Evolutionary conservation across 108 stramenopile species (phyloP).

Genomic region (Discostella stelligeroides): DNA sequence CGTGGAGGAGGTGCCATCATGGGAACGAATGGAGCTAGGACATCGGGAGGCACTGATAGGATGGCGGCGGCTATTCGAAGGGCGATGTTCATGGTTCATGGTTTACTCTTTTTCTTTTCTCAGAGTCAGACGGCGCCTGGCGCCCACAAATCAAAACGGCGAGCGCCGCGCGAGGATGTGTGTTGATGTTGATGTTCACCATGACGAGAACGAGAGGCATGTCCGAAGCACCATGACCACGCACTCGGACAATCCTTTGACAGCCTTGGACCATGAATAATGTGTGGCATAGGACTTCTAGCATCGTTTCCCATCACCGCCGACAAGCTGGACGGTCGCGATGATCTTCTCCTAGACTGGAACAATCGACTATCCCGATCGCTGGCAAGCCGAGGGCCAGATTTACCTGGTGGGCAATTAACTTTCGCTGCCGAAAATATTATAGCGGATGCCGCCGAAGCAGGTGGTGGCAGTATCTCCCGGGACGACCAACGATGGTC

Average conservation of each 20-base stretch:
- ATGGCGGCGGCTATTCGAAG: slow-evolving; percentile 58
- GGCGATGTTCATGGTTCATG: slow-evolving; percentile 50
- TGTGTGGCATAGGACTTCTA: slow-evolving; percentile 42
- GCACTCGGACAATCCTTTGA: too few relatives aligned
- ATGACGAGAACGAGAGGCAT: too few relatives aligned
- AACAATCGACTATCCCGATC: slow-evolving; percentile 26
- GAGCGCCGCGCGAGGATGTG: too few relatives aligned
- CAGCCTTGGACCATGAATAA: too few relatives aligned
- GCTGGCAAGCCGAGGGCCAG: slow-evolving; percentile 42
- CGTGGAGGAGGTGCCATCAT: slow-evolving; percentile 64
- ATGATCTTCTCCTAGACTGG: slow-evolving; percentile 2
- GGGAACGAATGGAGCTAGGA: slow-evolving; percentile 53
- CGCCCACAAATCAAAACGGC: too few relatives aligned
- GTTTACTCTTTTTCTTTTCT: too few relatives aligned
- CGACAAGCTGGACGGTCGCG: slow-evolving; percentile 10
- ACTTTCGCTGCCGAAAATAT: slow-evolving; percentile 3
- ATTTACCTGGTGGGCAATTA: slow-evolving; percentile 25
- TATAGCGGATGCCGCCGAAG: slow-evolving; percentile 1
- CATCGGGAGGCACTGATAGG: slow-evolving; percentile 61
- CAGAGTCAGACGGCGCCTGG: too few relatives aligned
- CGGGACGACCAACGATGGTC: slow-evolving; percentile 26
- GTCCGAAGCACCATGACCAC: too few relatives aligned
- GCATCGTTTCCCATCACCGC: slow-evolving; percentile 8
- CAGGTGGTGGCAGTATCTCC: too few relatives aligned
- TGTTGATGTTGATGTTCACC: too few relatives aligned